phyloP scores from a whole-genome alignment of 805 yeast genomes.

The Ogataea minuta region DNA sequence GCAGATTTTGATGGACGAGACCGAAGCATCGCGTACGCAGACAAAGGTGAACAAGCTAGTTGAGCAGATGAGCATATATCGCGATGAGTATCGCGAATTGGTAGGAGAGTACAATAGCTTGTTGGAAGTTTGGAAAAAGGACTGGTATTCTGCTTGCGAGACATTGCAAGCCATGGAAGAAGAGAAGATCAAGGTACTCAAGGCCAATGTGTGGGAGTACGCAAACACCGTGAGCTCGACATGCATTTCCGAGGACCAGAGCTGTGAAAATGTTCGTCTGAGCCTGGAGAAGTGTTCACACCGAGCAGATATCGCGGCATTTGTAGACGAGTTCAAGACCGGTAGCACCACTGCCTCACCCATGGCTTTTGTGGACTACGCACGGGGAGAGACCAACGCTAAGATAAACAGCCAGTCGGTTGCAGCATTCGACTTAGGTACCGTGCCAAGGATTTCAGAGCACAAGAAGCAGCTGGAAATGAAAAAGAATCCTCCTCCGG shows the following conservation, averaged over 20 bases:
- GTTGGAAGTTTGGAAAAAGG: constrained; percentile 62
- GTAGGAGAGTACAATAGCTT: constrained; percentile 53
- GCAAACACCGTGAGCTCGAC: constrained; percentile 71
- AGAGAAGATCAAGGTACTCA: constrained; percentile 66
- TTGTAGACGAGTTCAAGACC: constrained; percentile 56
- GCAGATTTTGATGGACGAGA: constrained; percentile 67
- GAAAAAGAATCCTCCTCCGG: constrained; percentile 30
- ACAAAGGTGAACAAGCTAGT: constrained; percentile 52
- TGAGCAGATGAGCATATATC: constrained; percentile 38
- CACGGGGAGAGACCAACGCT: constrained; percentile 28
- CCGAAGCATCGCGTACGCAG: constrained; percentile 62
- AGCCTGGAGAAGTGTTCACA: constrained; percentile 69
- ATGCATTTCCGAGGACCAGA: constrained; percentile 76
- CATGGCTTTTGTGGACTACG: constrained; percentile 62
- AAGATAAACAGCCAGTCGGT: constrained; percentile 2
- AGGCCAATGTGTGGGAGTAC: constrained; percentile 73
- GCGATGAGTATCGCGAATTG: constrained; percentile 57
- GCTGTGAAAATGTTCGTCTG: constrained; percentile 68
- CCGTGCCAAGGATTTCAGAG: constrained; percentile 20
- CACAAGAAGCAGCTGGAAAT: constrained; percentile 13
- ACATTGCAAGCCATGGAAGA: constrained; percentile 67
- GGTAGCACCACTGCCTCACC: constrained; percentile 61
- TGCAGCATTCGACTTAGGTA: constrained; percentile 15
- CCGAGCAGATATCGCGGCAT: constrained; percentile 52
- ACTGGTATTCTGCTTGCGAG: constrained; percentile 66